phyloP scores from a whole-genome alignment of 805 yeast genomes.

The Suhomyces sp. region DNA sequence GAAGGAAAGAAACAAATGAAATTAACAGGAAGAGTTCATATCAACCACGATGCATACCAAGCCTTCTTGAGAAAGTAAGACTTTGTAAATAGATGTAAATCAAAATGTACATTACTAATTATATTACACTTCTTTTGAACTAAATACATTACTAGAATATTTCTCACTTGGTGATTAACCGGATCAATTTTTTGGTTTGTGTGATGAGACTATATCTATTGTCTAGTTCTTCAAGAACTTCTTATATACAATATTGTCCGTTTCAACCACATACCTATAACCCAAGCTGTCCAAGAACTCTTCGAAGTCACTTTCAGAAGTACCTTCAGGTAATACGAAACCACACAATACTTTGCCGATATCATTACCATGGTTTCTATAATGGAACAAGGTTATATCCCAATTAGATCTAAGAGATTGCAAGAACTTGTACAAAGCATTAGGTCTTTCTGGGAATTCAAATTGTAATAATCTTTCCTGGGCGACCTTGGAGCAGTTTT shows the following conservation, averaged over 20 bases:
- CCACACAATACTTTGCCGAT: constrained; percentile 92
- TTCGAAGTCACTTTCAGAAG: constrained; percentile 63
- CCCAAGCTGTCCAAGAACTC: constrained; percentile 69
- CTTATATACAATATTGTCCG: constrained; percentile 82
- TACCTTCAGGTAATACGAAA: constrained; percentile 70
- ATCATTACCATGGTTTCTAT: constrained; percentile 95
- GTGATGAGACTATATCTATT: not conserved
- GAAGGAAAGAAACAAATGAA: constrained; percentile 90
- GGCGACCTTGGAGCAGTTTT: constrained; percentile 43
- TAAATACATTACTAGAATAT: too few species aligned
- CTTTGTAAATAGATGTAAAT: constrained; percentile 11
- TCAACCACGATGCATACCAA: constrained; percentile 85
- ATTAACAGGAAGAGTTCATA: constrained; percentile 71
- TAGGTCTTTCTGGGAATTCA: constrained; percentile 97
- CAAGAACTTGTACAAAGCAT: constrained; percentile 83
- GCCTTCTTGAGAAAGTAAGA: constrained; percentile 60
- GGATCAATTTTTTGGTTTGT: not conserved
- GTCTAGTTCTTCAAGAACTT: constrained; percentile 52
- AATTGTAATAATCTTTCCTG: constrained; percentile 80
- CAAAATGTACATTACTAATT: not conserved
- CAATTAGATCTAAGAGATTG: constrained; percentile 69
- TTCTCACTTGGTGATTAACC: too few species aligned
- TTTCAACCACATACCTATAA: constrained; percentile 76
- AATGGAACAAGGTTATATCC: constrained; percentile 94
- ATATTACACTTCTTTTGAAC: too few species aligned